These are phyloP conservation scores for Fusarium falciforme DNA, from an alignment of 2,329 filamentous ascomycete genomes.

Conservation along the genomic window DNA sequence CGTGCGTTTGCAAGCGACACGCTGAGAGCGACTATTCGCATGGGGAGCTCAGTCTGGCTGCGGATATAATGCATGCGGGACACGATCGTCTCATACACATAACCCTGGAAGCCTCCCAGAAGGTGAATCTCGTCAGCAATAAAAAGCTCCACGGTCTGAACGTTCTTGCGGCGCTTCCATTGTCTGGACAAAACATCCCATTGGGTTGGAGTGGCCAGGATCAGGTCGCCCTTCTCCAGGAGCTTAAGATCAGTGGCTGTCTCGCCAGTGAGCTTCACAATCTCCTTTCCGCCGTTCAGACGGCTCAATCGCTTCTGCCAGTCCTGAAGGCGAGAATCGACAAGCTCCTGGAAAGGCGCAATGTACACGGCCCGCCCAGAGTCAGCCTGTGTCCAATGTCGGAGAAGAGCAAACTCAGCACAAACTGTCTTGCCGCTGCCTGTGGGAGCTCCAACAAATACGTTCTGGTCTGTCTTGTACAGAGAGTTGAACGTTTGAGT, in stretches of 20 bases:
- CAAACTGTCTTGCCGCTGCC: slow-evolving; percentile 98
- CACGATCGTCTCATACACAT: slow-evolving; percentile 96
- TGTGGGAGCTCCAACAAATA: slow-evolving; percentile 91
- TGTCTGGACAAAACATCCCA: slow-evolving; percentile 97
- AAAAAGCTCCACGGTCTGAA: slow-evolving; percentile 89
- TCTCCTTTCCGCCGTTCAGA: slow-evolving; percentile 84
- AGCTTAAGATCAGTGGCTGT: slow-evolving; percentile 90
- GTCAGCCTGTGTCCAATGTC: slow-evolving; percentile 76
- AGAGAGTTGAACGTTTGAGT: slow-evolving; percentile 97
- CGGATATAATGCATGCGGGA: slow-evolving; percentile 98
- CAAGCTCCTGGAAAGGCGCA: slow-evolving; percentile 92
- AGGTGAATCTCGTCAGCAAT: slow-evolving; percentile 97
- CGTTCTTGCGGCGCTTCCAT: slow-evolving; percentile 96
- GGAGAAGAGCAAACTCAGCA: slow-evolving; percentile 91
- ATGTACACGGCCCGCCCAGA: slow-evolving; percentile 88
- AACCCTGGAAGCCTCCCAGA: slow-evolving; percentile 86
- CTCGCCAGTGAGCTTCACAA: slow-evolving; percentile 94
- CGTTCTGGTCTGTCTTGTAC: slow-evolving; percentile 91
- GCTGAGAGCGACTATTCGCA: slow-evolving; percentile 90
- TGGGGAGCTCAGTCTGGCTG: slow-evolving; percentile 83
- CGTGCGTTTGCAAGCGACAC: slow-evolving; percentile 93
- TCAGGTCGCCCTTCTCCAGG: slow-evolving; percentile 86
- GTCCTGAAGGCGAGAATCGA: slow-evolving; percentile 83
- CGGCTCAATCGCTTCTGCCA: slow-evolving; percentile 83
- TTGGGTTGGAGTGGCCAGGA: slow-evolving; percentile 91